Percentiles rank a stretch among this genome's conserved stretches.
phyloP scores from a whole-genome alignment of 1,284 basidiomycete species.

The Fistulina hepatica region DNA sequence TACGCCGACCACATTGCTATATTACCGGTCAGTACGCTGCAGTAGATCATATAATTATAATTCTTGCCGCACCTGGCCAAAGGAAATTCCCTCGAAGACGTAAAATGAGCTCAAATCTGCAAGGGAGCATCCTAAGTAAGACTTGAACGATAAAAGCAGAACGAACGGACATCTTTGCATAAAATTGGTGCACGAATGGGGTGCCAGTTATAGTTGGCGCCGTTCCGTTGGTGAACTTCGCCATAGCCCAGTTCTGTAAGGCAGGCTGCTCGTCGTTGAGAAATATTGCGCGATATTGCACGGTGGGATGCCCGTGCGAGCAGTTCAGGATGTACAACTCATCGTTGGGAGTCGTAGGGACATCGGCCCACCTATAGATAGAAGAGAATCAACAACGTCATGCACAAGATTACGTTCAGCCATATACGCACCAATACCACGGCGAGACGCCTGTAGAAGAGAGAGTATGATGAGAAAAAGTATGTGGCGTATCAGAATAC shows the following conservation, averaged over 20 bases:
- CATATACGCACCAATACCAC: constrained; percentile 45
- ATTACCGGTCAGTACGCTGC: neutral
- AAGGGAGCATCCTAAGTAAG: neutral
- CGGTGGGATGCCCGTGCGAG: constrained; percentile 54
- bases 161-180: constrained; percentile 41
- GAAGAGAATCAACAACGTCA: neutral
- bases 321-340: constrained; percentile 43
- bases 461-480: constrained; percentile 7
- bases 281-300: constrained; percentile 63
- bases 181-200: constrained; percentile 58
- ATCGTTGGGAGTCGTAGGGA: constrained; percentile 41
- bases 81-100: constrained; percentile 62
- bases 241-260: constrained; percentile 49
- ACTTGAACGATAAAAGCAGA: neutral
- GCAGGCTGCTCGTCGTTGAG: constrained; percentile 59
- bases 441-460: constrained; percentile 41
- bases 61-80: constrained; percentile 42
- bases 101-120: constrained; percentile 54
- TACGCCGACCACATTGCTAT: constrained; percentile 38
- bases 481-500: constrained; percentile 5
- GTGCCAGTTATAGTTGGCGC: constrained; percentile 36
- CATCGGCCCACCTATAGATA: constrained; percentile 52
- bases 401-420: neutral
- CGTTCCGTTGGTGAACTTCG: constrained; percentile 58
- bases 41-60: neutral